Conservation (phyloP, 257 asterid species). For the Avicennia marina region DNA sequence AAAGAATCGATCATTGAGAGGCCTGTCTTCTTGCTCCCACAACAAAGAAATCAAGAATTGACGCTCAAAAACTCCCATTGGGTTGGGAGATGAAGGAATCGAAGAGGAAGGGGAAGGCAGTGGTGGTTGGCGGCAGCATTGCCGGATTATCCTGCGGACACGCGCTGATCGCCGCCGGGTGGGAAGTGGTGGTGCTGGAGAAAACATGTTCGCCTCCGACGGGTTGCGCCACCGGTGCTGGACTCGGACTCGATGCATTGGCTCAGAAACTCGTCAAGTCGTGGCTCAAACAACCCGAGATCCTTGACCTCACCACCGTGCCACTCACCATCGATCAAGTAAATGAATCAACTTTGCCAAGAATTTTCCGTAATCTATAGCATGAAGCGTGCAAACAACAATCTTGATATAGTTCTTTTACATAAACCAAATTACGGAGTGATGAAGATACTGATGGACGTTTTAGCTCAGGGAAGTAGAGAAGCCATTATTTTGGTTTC, state of each 20-base stretch:
- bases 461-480: no score
- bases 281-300: slow-evolving; percentile 40
- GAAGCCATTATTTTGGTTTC: no score
- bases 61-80: no score
- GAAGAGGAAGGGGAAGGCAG: slow-evolving; percentile 46
- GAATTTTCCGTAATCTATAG: no score
- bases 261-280: slow-evolving; percentile 31
- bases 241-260: slow-evolving; percentile 51
- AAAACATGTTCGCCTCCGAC: slow-evolving; percentile 44
- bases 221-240: slow-evolving; percentile 54
- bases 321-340: slow-evolving; percentile 59
- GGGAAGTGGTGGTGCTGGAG: slow-evolving; percentile 66
- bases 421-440: no score
- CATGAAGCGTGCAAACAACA: no score
- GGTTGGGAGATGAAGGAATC: no score
- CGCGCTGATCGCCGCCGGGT: slow-evolving; percentile 49
- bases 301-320: slow-evolving; percentile 36
- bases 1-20: no score
- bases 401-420: no score
- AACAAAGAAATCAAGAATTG: no score
- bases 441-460: not conserved
- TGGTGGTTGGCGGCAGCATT: slow-evolving; percentile 69
- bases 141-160: slow-evolving; percentile 56
- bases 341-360: no score
- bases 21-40: no score